Base-by-base conservation (phyloP, 1,139 yeast species). In the Geotrichum citri-aurantii region DNA sequence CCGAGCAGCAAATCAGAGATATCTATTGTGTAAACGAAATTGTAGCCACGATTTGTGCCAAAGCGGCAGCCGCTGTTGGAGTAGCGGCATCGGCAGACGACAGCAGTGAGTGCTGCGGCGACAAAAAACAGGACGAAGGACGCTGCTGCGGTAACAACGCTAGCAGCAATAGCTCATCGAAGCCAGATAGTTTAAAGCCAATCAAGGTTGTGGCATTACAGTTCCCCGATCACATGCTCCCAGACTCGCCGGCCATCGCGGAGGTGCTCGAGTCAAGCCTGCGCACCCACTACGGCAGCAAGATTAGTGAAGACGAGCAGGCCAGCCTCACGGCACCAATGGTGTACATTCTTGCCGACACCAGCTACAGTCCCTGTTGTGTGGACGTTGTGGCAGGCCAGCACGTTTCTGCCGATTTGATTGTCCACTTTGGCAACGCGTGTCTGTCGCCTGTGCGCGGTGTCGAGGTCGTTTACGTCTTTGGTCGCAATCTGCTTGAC, bases 321-420 rank as follows among this genome's bases (percentile, higher is more conserved):
- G 46, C 42, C 7, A 61, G 65, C 8, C 64, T 12, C 3, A 23
- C 55, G 2, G 42, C 17, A 7, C 62, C 62, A 31, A 37, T 49
- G 59, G 68, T 72, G 52, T 68, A 66, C 64, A 65, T 77, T 17
- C 75, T 93, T 48, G 99, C 98, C 0, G 99, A 95, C 68, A 92
- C 99, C 0, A 90, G 97, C 0, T 95, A 93, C 67, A 89, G 97
- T 26, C 80, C 97, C 0, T 93, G 99, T 71, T 93, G 99, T 75
- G 88, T 93, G 17, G 99, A 93, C 71, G 97, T 91, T 68, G 96
- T 93, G 24, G 98, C 99, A 0, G 96, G 97, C 0, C 92, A 88
- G 68, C 99, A 93, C 73, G 96, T 93, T 12, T 71, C 77, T 7
- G 93, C 96, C 24, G 96, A 92, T 63, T 74, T 88, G 11, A 90